Conservation (phyloP, 1,139 yeast species). For the Scheffersomyces parashehatae region DNA sequence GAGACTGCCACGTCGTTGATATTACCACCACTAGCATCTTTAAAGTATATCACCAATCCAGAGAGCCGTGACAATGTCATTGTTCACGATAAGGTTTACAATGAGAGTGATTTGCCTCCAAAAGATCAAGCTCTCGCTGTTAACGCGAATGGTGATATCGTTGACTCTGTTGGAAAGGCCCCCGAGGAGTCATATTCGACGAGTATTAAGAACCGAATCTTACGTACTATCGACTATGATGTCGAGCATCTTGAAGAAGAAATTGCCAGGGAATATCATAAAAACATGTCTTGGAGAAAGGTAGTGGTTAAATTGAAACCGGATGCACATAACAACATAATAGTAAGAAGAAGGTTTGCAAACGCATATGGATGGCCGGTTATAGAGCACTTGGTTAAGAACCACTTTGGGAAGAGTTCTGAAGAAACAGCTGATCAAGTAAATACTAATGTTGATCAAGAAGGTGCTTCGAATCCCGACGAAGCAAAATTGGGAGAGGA, state of each 20-base stretch:
- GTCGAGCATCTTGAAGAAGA: slow-evolving; percentile 61
- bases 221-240: slow-evolving; percentile 15
- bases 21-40: slow-evolving; percentile 84
- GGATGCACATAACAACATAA: slow-evolving; percentile 93
- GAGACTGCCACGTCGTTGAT: slow-evolving; percentile 79
- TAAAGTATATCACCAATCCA: slow-evolving; percentile 67
- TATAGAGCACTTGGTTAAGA: slow-evolving; percentile 71
- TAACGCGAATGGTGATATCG: background rate
- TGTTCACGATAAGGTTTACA: slow-evolving; percentile 42
- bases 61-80: slow-evolving; percentile 36
- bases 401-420: slow-evolving; percentile 49
- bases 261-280: slow-evolving; percentile 89
- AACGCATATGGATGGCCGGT: slow-evolving; percentile 98
- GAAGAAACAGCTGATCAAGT: background rate
- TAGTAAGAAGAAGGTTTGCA: slow-evolving; percentile 85
- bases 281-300: slow-evolving; percentile 85
- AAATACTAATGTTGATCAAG: background rate
- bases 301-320: slow-evolving; percentile 84
- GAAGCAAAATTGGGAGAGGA: background rate
- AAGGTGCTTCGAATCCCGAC: background rate
- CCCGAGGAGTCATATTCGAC: background rate
- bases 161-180: background rate
- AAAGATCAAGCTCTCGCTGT: background rate
- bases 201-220: slow-evolving; percentile 3
- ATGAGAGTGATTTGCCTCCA: slow-evolving; percentile 35